These are phyloP conservation scores for Sanghuangporus weigelae DNA, from an alignment of 1,284 basidiomycete genomes.

Conservation along the genomic window DNA sequence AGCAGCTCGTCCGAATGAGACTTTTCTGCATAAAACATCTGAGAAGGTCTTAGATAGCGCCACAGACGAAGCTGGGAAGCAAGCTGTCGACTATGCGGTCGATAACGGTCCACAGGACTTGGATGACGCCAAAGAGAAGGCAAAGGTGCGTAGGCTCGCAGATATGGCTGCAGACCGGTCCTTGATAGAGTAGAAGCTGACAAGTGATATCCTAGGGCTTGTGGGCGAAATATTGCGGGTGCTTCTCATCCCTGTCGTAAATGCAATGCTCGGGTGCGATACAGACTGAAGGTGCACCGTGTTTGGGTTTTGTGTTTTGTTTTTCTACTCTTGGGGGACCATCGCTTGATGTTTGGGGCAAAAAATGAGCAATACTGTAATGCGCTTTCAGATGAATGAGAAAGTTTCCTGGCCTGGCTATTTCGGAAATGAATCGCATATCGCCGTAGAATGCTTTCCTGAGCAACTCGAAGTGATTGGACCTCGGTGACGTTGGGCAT, in stretches of 20 bases:
- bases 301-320: neutral
- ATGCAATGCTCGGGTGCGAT: neutral
- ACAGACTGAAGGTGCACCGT: neutral
- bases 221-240: conserved; percentile 13
- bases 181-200: no score
- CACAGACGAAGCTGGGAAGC: neutral
- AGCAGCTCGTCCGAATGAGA: neutral
- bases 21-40: neutral
- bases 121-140: conserved; percentile 5
- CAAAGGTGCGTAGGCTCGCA: neutral
- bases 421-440: no score
- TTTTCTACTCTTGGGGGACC: no score
- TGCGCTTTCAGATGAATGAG: no score
- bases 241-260: conserved; percentile 8
- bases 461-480: no score
- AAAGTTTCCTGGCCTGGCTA: no score
- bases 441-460: no score
- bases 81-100: neutral
- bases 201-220: neutral
- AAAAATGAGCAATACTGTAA: no score
- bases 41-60: neutral
- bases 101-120: neutral
- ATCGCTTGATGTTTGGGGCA: no score
- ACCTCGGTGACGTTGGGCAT: no score
- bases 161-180: no score